Base-by-base conservation (phyloP, 345 rosid genomes). In the Physaria fendleri region DNA sequence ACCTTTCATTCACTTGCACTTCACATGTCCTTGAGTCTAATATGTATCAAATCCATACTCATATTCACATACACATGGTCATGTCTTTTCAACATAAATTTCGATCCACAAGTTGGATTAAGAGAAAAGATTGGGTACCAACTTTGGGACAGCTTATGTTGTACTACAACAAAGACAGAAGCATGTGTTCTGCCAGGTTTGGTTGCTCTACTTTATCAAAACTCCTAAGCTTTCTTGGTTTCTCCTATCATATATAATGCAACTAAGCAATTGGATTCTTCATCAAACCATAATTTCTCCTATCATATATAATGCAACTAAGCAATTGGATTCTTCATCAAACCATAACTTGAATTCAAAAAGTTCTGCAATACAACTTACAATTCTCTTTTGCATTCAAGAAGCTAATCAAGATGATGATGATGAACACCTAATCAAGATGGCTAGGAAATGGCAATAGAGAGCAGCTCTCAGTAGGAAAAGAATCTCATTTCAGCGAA, bases 361-460 rank as follows among this genome's bases (percentile, higher is more conserved):
- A 41, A 58, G 18, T 8, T 21, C 0, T 13, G 29, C 24, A 15
- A 15, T 5, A 48, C 6, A 27, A 53, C 11, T 17, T 5, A 17
- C 38, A 50, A 1, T 2, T 50, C 10, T 30, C 11, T 50, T 10
- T 16, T 3, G 1, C 50, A 2, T 29, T 48, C 20, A 8, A n/a
- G n/a, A 2, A 48, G 10, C 14, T 12, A 1, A 20, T 17, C 20
- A 20, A 17, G 3, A 20, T n/a, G 13, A 46, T 0, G 7, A 32
- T 51, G 41, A 51, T 50, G 25, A 32, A 11, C 28, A 33, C 57
- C 41, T 52, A 6, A n/a, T 33, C 4, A 33, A 35, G 43, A 53
- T 53, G 59, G 43, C 59, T 13, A 53, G 4, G 43, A 54, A 54
- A 46, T 64, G 69, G 69, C 69, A 53, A 37, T 17, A 39, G 7